Percentiles rank a stretch among this genome's conserved stretches.
Conservation (phyloP, 192 early-diverging fungal genomes). For the Mortierella hygrophila region DNA sequence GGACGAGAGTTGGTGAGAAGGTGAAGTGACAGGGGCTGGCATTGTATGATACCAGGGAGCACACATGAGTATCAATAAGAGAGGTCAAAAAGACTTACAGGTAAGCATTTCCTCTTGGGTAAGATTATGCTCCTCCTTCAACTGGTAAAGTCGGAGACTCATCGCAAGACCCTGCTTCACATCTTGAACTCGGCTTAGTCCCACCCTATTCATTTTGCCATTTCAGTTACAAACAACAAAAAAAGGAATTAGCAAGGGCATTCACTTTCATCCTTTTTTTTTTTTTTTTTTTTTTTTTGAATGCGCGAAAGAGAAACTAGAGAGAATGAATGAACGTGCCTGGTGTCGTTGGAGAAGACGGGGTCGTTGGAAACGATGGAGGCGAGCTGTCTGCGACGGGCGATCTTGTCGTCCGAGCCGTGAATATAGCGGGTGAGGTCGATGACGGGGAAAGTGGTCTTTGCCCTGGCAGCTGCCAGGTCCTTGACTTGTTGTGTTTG, state of each 20-base stretch:
- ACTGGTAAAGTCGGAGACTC: conserved; percentile 70
- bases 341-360: conserved; percentile 34
- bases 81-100: conserved; percentile 6
- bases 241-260: not conserved
- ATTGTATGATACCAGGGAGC: no score
- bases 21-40: not conserved
- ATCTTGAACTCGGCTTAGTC: conserved; percentile 64
- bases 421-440: conserved; percentile 53
- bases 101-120: conserved; percentile 67
- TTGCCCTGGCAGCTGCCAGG: conserved; percentile 44
- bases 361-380: conserved; percentile 38
- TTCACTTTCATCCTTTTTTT: not conserved
- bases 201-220: conserved; percentile 16
- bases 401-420: conserved; percentile 39
- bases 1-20: not conserved
- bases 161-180: conserved; percentile 71
- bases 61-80: no score
- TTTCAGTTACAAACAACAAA: not conserved
- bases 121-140: conserved; percentile 69
- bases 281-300: not conserved
- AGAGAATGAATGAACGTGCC: conserved; percentile 6
- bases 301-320: not conserved
- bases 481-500: conserved; percentile 40
- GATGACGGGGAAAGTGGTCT: conserved; percentile 35
- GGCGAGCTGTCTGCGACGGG: conserved; percentile 29